Evolutionary conservation across 345 rosid genomes (phyloP).

Genomic region (Euclidium syriacum): DNA sequence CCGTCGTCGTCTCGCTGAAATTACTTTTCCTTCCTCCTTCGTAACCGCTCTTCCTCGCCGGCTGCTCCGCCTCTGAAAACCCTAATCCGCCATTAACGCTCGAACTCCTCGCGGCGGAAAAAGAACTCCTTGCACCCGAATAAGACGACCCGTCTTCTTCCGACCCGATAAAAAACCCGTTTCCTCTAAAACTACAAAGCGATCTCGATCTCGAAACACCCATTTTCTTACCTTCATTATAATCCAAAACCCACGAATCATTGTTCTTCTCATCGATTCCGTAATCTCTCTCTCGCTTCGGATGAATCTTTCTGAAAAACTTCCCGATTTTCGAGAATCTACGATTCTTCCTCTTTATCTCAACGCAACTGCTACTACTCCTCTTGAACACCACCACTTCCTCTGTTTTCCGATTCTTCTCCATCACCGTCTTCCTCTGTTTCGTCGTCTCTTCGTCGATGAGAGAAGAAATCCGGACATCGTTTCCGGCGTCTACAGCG

Average conservation of each 20-base stretch:
- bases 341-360: conserved; percentile 64
- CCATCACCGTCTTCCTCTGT: conserved; percentile 33
- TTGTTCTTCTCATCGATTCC: conserved; percentile 57
- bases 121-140: conserved; percentile 58
- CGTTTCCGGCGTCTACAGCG: conserved; percentile 62
- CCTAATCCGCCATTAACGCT: conserved; percentile 62
- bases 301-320: conserved; percentile 59
- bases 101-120: conserved; percentile 82
- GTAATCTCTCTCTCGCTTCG: conserved; percentile 24
- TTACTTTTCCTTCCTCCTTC: conserved; percentile 61
- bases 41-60: conserved; percentile 77
- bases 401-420: conserved; percentile 36
- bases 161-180: conserved; percentile 52
- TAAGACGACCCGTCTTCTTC: conserved; percentile 65
- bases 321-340: conserved; percentile 78
- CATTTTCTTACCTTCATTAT: conserved; percentile 27
- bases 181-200: conserved; percentile 75
- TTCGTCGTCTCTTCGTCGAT: conserved; percentile 43
- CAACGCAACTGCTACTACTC: conserved; percentile 84
- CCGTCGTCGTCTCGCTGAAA: conserved; percentile 35
- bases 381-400: conserved; percentile 63
- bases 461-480: conserved; percentile 77
- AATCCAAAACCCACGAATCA: conserved; percentile 70
- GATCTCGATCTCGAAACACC: conserved; percentile 91
- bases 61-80: conserved; percentile 60